Base-by-base conservation (phyloP, 192 early-diverging fungal species). In the Backusella macrospora region DNA sequence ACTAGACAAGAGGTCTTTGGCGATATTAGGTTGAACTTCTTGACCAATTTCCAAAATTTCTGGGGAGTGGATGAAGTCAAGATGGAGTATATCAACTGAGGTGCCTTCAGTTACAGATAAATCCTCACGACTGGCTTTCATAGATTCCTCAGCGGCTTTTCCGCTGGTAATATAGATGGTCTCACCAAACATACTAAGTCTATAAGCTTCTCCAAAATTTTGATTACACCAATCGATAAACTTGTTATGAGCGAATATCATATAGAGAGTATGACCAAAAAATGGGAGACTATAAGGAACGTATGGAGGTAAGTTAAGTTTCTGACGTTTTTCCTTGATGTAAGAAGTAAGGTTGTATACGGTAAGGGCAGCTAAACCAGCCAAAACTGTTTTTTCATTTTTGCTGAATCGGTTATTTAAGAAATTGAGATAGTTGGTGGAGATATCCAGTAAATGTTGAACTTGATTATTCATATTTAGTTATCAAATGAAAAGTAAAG, bases 161-260 rank as follows among this genome's bases (percentile, higher is more conserved):
- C 77, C 77, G 0, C 59, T 59, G 6, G 52, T 23, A 12, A 59
- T 65, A 8, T 68, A 74, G 21, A 73, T 39, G 0, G 47, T 70
- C 18, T 78, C 65, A 18, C 77, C 77, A 38, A 74, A 48, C 10
- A 74, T 48, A 34, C 65, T 49, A 10, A 78, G 3, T 16, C 63
- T 72, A 45, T 73, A 78, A 6, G 64, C 46, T 13, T 78, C 77
- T 40, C 77, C 77, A 39, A 74, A 78, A 14, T 64, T 78, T 40
- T 29, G 18, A 47, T 34, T 59, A 21, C 77, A 78, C 73, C 73
- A 73, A 44, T 78, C 72, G 14, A 78, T 37, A 23, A 78, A 78
- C 42, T 48, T 21, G 4, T 74, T 68, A 18, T 49, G 38, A 39
- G 38, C 29, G 23, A 40, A 40, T 3, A 62, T 18, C 45, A 78